These are phyloP conservation scores for Diaporthe humulicola DNA, from an alignment of 2,329 filamentous ascomycete species.

Conservation along the genomic window DNA sequence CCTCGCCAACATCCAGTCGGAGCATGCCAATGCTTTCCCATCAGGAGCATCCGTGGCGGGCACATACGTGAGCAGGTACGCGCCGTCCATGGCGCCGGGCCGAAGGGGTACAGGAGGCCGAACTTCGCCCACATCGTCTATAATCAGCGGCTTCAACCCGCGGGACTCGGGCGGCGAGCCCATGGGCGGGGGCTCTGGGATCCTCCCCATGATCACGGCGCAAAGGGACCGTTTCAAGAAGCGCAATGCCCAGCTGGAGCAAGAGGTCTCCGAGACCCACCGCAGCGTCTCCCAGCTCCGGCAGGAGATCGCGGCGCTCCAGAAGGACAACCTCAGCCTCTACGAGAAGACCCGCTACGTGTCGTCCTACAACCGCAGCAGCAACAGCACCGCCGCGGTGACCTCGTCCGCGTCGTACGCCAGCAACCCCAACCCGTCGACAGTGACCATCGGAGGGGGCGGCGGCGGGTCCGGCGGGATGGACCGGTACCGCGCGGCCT, in stretches of 20 bases:
- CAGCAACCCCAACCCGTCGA: conserved; percentile 81
- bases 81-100: conserved; percentile 70
- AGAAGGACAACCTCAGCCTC: conserved; percentile 94
- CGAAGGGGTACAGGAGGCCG: conserved; percentile 71
- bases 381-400: conserved; percentile 60
- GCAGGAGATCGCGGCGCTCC: conserved; percentile 90
- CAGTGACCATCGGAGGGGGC: conserved; percentile 71
- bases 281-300: conserved; percentile 85
- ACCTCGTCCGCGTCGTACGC: conserved; percentile 72
- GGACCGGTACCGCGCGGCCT: conserved; percentile 90
- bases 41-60: conserved; percentile 93
- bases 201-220: conserved; percentile 97
- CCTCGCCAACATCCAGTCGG: conserved; percentile 86
- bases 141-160: conserved; percentile 96
- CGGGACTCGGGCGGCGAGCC: conserved; percentile 70
- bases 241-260: conserved; percentile 90
- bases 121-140: conserved; percentile 94
- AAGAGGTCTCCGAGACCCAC: conserved; percentile 88
- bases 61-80: conserved; percentile 86
- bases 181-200: conserved; percentile 83
- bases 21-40: conserved; percentile 85
- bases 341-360: conserved; percentile 99
- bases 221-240: conserved; percentile 99
- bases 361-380: conserved; percentile 87
- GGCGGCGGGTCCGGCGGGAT: conserved; percentile 66